Percentiles rank a stretch among this genome's conserved stretches.
Evolutionary conservation across 2,329 filamentous ascomycete genomes (phyloP).

Genomic region (Xylariales sp.): DNA sequence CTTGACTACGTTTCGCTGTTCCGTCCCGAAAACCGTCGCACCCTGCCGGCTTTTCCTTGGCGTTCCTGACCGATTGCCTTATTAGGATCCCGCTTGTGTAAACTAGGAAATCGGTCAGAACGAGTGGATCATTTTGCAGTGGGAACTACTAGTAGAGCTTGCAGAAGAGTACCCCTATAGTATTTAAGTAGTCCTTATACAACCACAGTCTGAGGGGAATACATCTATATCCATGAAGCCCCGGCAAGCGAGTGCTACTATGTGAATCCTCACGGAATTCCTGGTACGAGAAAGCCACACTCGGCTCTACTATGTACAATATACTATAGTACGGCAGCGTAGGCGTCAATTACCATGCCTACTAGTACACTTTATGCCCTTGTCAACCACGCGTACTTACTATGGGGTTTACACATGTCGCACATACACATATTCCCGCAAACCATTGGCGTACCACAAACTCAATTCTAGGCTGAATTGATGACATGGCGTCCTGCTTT

Average conservation of each 20-base stretch:
- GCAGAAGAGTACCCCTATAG: conserved; percentile 22
- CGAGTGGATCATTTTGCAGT: conserved; percentile 44
- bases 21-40: conserved; percentile 47
- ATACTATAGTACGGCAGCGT: conserved; percentile 1
- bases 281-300: conserved; percentile 22
- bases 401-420: conserved; percentile 44
- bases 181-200: background rate
- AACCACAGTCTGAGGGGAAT: conserved; percentile 23
- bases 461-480: conserved; percentile 40
- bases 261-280: conserved; percentile 16
- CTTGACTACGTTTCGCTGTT: conserved; percentile 29
- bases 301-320: conserved; percentile 4
- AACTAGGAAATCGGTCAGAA: conserved; percentile 43
- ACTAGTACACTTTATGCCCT: conserved; percentile 23
- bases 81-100: conserved; percentile 40
- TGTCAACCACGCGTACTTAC: conserved; percentile 40
- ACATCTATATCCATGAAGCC: conserved; percentile 25
- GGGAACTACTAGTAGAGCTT: conserved; percentile 35
- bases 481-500: conserved; percentile 38
- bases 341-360: conserved; percentile 33
- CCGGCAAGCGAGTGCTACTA: conserved; percentile 32
- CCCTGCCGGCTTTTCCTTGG: conserved; percentile 43
- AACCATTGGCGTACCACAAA: conserved; percentile 41
- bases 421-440: conserved; percentile 47
- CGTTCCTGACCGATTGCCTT: conserved; percentile 33